phyloP scores from a whole-genome alignment of 495 filamentous ascomycete species.

The Rostrohypoxylon terebratum region DNA sequence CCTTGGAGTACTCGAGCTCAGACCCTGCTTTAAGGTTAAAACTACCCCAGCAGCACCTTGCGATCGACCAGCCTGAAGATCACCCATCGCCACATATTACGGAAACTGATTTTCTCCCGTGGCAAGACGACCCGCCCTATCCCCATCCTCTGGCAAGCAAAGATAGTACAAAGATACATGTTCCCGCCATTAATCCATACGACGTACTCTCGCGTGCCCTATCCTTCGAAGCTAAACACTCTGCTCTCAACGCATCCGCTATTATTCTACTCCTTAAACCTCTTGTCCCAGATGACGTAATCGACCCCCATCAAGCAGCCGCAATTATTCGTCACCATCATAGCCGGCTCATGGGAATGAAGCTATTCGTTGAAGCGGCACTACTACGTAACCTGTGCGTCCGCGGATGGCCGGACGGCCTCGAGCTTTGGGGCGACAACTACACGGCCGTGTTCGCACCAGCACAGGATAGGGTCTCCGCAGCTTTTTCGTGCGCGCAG shows the following conservation, averaged over 20 bases:
- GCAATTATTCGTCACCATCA: conserved; percentile 75
- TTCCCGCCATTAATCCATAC: conserved; percentile 61
- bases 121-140: conserved; percentile 61
- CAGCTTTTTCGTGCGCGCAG: conserved; percentile 60
- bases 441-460: conserved; percentile 72
- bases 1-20: conserved; percentile 6
- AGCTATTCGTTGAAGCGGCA: conserved; percentile 74
- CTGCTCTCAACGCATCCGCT: conserved; percentile 61
- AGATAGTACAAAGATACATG: conserved; percentile 16
- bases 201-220: conserved; percentile 61
- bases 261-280: conserved; percentile 66
- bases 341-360: conserved; percentile 69
- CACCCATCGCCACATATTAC: conserved; percentile 56
- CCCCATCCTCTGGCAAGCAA: conserved; percentile 51
- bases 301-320: conserved; percentile 60
- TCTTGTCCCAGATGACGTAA: conserved; percentile 59
- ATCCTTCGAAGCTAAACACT: conserved; percentile 59
- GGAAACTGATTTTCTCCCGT: conserved; percentile 63
- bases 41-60: conserved; percentile 9
- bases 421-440: conserved; percentile 56
- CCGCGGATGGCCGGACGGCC: conserved; percentile 59
- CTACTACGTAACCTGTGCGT: conserved; percentile 75
- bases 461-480: conserved; percentile 60
- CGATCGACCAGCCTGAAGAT: conserved; percentile 42
- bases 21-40: conserved; percentile 8